Evolutionary conservation across 352 stramenopile species (phyloP), one percentile per base, ranked within the genome.

Genomic region (Globisporangium sylvaticum): DNA sequence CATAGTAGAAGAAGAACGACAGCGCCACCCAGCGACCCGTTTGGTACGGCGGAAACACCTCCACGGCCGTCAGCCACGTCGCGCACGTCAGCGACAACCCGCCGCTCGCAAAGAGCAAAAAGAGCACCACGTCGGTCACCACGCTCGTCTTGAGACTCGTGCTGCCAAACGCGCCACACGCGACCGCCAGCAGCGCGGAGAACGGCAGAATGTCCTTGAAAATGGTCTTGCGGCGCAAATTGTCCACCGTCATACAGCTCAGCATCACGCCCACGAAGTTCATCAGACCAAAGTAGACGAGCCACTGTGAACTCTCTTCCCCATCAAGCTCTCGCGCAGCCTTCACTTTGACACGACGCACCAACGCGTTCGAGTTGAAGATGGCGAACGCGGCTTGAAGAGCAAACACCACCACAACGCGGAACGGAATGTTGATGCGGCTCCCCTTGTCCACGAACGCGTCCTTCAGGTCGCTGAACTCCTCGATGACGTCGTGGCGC

Each of bases 151-250:
- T 67, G 29, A 86, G 66, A 0, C 74, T 75, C 25, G 79, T 76
- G n/a, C 75, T 78, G 18, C 80, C 77, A 9, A 95, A 39, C 8
- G 78, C 83, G 10, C 87, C 83, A 58, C 84, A 92, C 0, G 75
- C 81, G 25, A 83, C 62, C 32, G 87, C 84, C 18, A 96, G 69
- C 1, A 72, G 69, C 8, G 77, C 82, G 24, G 77, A 79, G 62
- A 96, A 81, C 18, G 88, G 88, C 46, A 96, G 58, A 54, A 94
- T 85, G 55, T 94, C 88, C 69, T 96, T 96, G 68, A 93, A 89
- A 27, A 96, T 89, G 10, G 88, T 96, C 73, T 96, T 96, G 67
- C 88, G 86, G n/a, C 85, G 86, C 44, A 96, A 66, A 55, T 83
- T 94, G 65, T 96, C 88, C 12, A 96, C 84, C 2, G 80, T 94